A percentile compares a stretch with the other conserved stretches of the same genome.
Conservation (phyloP, 331 rosid species). For the Malus hybrid region DNA sequence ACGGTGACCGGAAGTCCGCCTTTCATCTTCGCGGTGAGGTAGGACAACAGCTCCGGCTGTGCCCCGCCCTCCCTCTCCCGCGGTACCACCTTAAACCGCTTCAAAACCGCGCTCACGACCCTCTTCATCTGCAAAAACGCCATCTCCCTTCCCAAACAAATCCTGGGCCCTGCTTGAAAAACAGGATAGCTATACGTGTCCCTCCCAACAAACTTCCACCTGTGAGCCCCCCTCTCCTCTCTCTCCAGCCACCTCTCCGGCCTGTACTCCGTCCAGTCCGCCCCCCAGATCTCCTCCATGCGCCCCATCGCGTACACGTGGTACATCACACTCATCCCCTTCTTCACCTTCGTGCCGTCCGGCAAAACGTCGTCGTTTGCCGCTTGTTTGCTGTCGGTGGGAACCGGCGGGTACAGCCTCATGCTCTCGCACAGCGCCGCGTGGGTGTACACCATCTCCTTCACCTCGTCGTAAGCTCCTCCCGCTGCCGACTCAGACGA, state of each 20-base stretch:
- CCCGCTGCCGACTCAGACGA: neutral
- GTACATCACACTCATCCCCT: conserved; percentile 49
- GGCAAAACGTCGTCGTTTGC: conserved; percentile 52
- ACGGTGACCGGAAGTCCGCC: conserved; percentile 34
- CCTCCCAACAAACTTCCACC: conserved; percentile 42
- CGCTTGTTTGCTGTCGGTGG: conserved; percentile 43
- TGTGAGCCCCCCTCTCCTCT: neutral
- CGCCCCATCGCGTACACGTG: conserved; percentile 71
- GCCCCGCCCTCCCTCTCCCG: conserved; percentile 10
- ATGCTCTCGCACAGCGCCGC: conserved; percentile 76
- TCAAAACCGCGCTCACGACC: conserved; percentile 44
- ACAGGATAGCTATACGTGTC: conserved; percentile 54
- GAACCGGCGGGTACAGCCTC: conserved; percentile 77
- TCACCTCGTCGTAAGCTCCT: conserved; percentile 37
- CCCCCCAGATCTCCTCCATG: conserved; percentile 53
- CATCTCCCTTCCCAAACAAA: conserved; percentile 75
- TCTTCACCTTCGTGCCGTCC: conserved; percentile 57
- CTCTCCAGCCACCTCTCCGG: conserved; percentile 70
- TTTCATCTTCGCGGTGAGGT: conserved; percentile 45
- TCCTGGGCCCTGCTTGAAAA: conserved; percentile 80
- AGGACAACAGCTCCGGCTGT: conserved; percentile 28
- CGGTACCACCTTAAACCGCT: conserved; percentile 49
- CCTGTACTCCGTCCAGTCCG: conserved; percentile 49
- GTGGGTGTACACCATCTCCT: conserved; percentile 63
- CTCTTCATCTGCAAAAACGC: conserved; percentile 84